phyloP scores from a whole-genome alignment of 2,329 filamentous ascomycete species.

The Aspergillus sojae region DNA sequence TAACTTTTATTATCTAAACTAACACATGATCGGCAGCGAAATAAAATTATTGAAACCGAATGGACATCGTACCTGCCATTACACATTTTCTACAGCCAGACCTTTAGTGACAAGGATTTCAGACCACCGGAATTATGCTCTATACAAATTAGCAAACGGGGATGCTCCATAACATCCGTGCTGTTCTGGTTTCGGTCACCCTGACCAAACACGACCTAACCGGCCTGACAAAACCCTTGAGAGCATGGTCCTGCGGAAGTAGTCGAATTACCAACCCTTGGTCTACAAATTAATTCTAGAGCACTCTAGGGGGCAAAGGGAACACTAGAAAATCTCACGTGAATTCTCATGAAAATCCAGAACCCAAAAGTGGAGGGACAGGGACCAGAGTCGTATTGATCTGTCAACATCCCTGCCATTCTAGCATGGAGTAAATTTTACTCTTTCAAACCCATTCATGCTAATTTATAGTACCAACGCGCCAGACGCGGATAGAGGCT shows the following conservation, averaged over 20 bases:
- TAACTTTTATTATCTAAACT: not conserved
- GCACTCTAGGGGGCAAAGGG: not conserved
- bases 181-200: not conserved
- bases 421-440: not conserved
- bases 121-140: not conserved
- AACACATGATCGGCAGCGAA: not conserved
- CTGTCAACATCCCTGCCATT: not conserved
- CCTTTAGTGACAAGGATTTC: not conserved
- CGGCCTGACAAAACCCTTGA: not conserved
- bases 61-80: not conserved
- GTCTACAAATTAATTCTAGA: not conserved
- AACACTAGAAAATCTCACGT: not conserved
- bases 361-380: not conserved
- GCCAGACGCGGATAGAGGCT: too few relatives aligned
- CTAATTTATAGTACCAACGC: too few relatives aligned
- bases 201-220: too few relatives aligned
- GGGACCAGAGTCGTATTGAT: not conserved
- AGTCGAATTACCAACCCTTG: not conserved
- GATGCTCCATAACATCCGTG: not conserved
- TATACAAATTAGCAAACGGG: not conserved
- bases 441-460: not conserved
- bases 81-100: not conserved
- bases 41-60: not conserved
- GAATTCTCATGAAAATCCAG: not conserved
- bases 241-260: not conserved